Percentiles rank a stretch among this genome's conserved stretches.
These are phyloP conservation scores for Pseudognaphalium luteoalbum DNA, from an alignment of 129 eudicot species.

Conservation along the genomic window DNA sequence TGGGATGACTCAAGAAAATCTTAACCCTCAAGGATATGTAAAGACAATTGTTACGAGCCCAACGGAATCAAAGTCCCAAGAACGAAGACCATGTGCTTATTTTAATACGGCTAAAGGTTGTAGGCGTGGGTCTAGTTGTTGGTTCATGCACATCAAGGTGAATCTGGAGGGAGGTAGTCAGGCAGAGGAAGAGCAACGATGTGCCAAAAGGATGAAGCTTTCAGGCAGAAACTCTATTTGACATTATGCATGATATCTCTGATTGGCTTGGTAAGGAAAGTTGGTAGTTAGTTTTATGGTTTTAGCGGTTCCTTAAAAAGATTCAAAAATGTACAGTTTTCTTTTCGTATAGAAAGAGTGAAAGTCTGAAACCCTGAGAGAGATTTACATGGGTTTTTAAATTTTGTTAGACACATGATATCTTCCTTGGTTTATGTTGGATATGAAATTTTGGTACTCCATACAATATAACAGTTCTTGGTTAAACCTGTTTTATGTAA, in stretches of 20 bases:
- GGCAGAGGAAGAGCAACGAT: constrained; percentile 14
- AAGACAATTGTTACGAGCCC: constrained; percentile 6
- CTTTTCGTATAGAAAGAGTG: no score
- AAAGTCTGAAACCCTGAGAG: no score
- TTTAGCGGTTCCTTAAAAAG: no score
- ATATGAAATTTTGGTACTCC: neutral
- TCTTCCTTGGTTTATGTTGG: neutral
- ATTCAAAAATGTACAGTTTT: no score
- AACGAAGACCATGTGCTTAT: constrained; percentile 29
- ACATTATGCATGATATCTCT: no score
- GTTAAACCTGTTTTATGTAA: neutral
- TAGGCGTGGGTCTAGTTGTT: constrained; percentile 39
- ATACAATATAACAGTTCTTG: neutral
- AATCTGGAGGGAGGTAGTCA: constrained; percentile 5
- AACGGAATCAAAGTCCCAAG: constrained; percentile 4
- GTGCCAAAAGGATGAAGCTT: constrained; percentile 37
- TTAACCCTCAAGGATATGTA: constrained; percentile 26
- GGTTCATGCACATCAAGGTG: constrained; percentile 30
- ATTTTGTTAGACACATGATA: constrained; percentile 12
- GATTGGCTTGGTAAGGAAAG: no score
- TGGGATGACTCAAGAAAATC: constrained; percentile 30
- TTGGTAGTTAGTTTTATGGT: no score
- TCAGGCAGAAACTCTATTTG: neutral
- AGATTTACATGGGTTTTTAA: no score
- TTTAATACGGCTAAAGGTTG: constrained; percentile 42